Evolutionary conservation across 805 yeast species (phyloP), one percentile per base, ranked within the genome.

Genomic region (Yamadazyma kitorensis): DNA sequence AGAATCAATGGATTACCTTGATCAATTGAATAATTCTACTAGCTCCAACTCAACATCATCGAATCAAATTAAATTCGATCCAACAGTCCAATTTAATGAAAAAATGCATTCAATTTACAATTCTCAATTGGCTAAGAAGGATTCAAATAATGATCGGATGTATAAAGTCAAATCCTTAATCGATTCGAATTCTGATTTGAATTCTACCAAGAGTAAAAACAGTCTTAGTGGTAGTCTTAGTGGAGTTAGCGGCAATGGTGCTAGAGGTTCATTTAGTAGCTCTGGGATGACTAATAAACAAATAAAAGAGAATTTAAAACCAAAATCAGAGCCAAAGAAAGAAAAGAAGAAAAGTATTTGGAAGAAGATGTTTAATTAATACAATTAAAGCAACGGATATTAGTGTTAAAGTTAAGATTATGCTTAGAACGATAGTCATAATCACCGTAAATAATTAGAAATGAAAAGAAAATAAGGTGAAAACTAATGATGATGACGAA

Each of bases 81-180:
- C 50, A 25, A 26, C 47, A 9, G 35, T 47, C n/a, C 50, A 48
- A 24, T 38, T 60, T 14, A 51, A 57, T 40, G 49, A 49, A 24
- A 62, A 52, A 31, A 56, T 66, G 11, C 70, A 67, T 38, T 52
- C 59, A 19, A 64, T 64, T 6, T 67, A 65, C 41, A 44, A 47
- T 18, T 44, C 55, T 17, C 61, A 37, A 20, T 23, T 41, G 10
- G 28, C 36, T 11, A 34, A 33, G 12, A 35, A 21, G 31, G 33
- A 25, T 17, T 31, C 38, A 11, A 36, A 26, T 4, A 33, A 23
- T 12, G 45, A 43, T 9, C 48, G 41, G 24, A 61, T 63, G 12
- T 65, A 66, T 50, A 64, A 63, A 40, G 71, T 67, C n/a, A 62
- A 62, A 38, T 57, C 66, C 17, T 47, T 67, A 37, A 56, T 67